Base-by-base conservation (phyloP, 2,329 filamentous ascomycete genomes). In the Neofusicoccum cordaticola region DNA sequence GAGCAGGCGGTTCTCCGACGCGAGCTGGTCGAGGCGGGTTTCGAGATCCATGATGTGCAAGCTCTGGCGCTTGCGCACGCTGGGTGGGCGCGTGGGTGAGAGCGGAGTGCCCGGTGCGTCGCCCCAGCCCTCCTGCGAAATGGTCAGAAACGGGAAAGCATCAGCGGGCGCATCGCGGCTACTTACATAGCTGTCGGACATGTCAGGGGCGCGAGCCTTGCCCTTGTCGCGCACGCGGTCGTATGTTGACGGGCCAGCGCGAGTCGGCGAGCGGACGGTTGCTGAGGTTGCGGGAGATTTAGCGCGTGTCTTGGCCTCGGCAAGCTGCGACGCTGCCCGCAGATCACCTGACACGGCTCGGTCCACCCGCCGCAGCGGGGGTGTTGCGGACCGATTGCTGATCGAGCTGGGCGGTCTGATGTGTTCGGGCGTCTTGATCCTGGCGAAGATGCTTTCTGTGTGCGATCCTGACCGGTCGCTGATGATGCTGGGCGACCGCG, bases 131-230 rank as follows among this genome's bases (percentile, higher is more conserved):
- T 97, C 93, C 93, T 97, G 82, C 63, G 72, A 71, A 70, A 74
- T 65, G 75, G 74, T 69, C 62, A 56, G 62, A 39, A 39, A 47
- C 51, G 31, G 39, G 2, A 52, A 53, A 31, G 44, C 12, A 58
- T 47, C 27, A 53, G 27, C 57, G 66, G 64, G 70, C 17, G 63
- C 42, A 39, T 42, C 19, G 11, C 6, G 3, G 31, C 2, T 62
- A 90, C 92, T 90, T 86, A 97, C 93, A 82, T 91, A 97, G 81
- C 96, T 89, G 84, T 97, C 92, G 78, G 91, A 85, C 92, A 97
- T 97, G 81, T 73, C 77, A 6, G 61, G 19, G 69, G 89, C 82
- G 77, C 91, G 91, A 80, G 87, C 88, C 81, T 92, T 93, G 82
- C 91, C 90, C 85, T 93, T 92, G 82, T 94, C 93, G 79, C 89